These are phyloP conservation scores for Metschnikowia lunata DNA, from an alignment of 805 yeast species.

Conservation along the genomic window DNA sequence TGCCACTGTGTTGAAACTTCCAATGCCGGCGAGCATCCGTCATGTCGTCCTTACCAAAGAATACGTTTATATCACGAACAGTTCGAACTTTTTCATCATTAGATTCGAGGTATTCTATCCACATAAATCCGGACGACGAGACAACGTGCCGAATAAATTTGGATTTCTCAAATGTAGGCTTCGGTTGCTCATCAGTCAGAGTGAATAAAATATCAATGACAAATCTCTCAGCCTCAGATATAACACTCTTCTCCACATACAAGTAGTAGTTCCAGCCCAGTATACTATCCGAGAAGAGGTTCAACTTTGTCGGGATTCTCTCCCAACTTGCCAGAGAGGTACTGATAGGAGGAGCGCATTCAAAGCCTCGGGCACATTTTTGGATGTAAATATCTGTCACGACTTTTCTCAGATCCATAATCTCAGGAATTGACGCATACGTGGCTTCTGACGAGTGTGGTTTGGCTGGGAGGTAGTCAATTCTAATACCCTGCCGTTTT, in stretches of 20 bases:
- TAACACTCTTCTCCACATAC: conserved; percentile 12
- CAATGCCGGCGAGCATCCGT: conserved; percentile 25
- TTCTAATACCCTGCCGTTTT: conserved; percentile 9
- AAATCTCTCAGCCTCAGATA: conserved; percentile 8
- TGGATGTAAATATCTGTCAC: conserved; percentile 14
- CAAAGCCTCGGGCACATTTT: conserved; percentile 15
- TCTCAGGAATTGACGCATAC: conserved; percentile 13
- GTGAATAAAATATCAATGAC: conserved; percentile 13
- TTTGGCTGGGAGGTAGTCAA: conserved; percentile 1
- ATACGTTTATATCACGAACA: conserved; percentile 26
- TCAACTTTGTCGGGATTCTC: conserved; percentile 11
- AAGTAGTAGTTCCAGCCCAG: conserved; percentile 15
- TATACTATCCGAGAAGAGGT: conserved; percentile 10
- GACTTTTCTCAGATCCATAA: conserved; percentile 5
- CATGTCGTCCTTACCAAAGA: conserved; percentile 30
- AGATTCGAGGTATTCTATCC: conserved; percentile 12
- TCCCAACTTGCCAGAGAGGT: conserved; percentile 9
- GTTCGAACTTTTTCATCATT: conserved; percentile 11
- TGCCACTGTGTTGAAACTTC: conserved; percentile 17
- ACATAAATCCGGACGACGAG: conserved; percentile 8
- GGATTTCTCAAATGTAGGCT: conserved; percentile 1
- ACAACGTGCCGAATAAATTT: conserved; percentile 8
- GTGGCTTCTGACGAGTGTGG: conserved; percentile 1
- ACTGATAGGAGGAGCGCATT: conserved; percentile 7
- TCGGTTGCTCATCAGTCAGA: conserved; percentile 6